Base-by-base conservation (phyloP, 169 alveolate species). In the Cryptosporidium andersoni region DNA sequence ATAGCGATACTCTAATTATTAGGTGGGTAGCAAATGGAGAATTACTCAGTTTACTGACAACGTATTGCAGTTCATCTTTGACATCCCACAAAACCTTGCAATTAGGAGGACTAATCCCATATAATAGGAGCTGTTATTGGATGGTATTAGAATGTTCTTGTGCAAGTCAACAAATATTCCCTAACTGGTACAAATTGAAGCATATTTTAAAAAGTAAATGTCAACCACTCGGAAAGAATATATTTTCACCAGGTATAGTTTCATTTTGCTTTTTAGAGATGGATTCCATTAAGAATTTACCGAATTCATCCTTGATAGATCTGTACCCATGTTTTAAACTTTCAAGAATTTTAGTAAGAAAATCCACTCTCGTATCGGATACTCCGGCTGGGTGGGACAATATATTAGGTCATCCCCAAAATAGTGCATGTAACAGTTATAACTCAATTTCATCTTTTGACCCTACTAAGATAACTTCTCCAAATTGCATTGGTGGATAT, bases 321-420 rank as follows among this genome's bases (percentile, higher is more conserved):
- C 11, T 11, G n/a, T 60, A 34, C 2, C 39, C 65, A 60, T 34
- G 39, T 34, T 16, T 60, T 7, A 65, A 65, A 65, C 47, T 67
- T 34, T 55, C 51, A 34, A 34, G 65, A 52, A 6, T 67, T 14
- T 49, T 9, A 48, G 40, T 74, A 11, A 53, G 25, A 6, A 16
- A 14, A 36, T 0, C 60, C 9, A 45, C 40, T 6, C 37, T 74
- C 14, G 67, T 74, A 58, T 58, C 67, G 34, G 64, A 58, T 55
- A 66, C 62, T 3, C 85, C 85, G 9, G 36, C 60, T 74, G 85
- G 74, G n/a, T 74, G 85, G 85, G 63, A 74, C 36, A 52, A 2
- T 12, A 8, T 51, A 12, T 40, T 4, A 9, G 14, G n/a, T 2
- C 14, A 49, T 60, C 12, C 45, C 6, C 16, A 14, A 37, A 7